These are phyloP conservation scores for Penicillium cinerascens DNA, from an alignment of 495 filamentous ascomycete species.

Conservation along the genomic window DNA sequence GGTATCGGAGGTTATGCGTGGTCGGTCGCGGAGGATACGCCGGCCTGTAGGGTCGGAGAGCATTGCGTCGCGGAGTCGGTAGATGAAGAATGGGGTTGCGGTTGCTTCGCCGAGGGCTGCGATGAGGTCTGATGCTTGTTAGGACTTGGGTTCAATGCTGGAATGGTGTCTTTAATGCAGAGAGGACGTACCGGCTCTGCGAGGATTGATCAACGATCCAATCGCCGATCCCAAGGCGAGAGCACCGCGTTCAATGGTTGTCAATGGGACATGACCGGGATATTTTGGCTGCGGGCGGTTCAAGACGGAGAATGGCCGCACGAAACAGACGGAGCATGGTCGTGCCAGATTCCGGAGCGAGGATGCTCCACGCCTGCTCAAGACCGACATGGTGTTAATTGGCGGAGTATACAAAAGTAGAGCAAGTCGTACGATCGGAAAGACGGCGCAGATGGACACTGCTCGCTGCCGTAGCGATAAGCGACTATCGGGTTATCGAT, in stretches of 20 bases:
- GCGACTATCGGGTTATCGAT: constrained; percentile 20
- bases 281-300: constrained; percentile 73
- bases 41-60: constrained; percentile 79
- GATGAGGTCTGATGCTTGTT: constrained; percentile 68
- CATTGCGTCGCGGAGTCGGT: constrained; percentile 89
- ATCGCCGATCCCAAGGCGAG: constrained; percentile 82
- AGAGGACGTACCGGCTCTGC: constrained; percentile 59
- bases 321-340: constrained; percentile 4
- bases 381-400: constrained; percentile 31
- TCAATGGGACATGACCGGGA: constrained; percentile 89
- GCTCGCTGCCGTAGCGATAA: constrained; percentile 29
- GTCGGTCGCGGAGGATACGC: constrained; percentile 84
- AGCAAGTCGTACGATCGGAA: constrained; percentile 29
- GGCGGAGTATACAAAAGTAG: not conserved
- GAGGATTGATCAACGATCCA: constrained; percentile 72
- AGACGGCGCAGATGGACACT: constrained; percentile 16
- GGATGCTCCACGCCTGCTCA: constrained; percentile 24
- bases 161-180: not conserved
- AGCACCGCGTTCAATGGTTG: constrained; percentile 65
- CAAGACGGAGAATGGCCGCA: constrained; percentile 65
- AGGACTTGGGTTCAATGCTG: not conserved
- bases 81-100: constrained; percentile 91
- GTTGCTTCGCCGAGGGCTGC: constrained; percentile 91
- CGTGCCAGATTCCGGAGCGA: constrained; percentile 16
- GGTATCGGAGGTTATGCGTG: constrained; percentile 78